Percentiles rank a stretch among this genome's conserved stretches.
Conservation (phyloP, 805 yeast genomes). For the Yarrowia hollandica region DNA sequence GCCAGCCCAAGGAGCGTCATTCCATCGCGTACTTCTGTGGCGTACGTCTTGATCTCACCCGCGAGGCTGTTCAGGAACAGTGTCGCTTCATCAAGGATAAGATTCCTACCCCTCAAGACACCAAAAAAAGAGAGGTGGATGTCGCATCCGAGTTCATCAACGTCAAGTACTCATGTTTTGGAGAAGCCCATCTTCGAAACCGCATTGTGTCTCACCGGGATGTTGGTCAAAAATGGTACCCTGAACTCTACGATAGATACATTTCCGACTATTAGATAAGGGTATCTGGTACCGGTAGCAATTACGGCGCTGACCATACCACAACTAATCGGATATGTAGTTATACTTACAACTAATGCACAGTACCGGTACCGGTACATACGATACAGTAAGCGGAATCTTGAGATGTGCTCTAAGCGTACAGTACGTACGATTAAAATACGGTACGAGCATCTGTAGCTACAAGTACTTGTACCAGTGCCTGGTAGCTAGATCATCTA, state of each 20-base stretch:
- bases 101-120: constrained; percentile 38
- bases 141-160: constrained; percentile 40
- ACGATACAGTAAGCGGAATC: no score
- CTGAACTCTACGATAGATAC: constrained; percentile 40
- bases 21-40: constrained; percentile 53
- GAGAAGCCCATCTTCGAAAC: constrained; percentile 47
- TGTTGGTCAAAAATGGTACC: constrained; percentile 46
- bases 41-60: constrained; percentile 41
- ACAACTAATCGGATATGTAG: no score
- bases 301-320: no score
- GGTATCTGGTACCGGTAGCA: no score
- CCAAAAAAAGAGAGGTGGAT: constrained; percentile 37
- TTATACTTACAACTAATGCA: no score
- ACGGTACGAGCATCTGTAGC: no score
- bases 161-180: constrained; percentile 42
- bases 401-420: no score
- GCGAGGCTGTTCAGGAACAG: constrained; percentile 38
- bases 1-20: constrained; percentile 44
- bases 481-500: no score
- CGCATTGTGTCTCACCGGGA: constrained; percentile 46
- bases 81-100: constrained; percentile 35
- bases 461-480: no score
- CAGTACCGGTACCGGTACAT: no score
- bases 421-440: no score
- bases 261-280: constrained; percentile 29